These are phyloP conservation scores for Fusarium nodosum DNA, from an alignment of 2,329 filamentous ascomycete genomes.

Conservation along the genomic window DNA sequence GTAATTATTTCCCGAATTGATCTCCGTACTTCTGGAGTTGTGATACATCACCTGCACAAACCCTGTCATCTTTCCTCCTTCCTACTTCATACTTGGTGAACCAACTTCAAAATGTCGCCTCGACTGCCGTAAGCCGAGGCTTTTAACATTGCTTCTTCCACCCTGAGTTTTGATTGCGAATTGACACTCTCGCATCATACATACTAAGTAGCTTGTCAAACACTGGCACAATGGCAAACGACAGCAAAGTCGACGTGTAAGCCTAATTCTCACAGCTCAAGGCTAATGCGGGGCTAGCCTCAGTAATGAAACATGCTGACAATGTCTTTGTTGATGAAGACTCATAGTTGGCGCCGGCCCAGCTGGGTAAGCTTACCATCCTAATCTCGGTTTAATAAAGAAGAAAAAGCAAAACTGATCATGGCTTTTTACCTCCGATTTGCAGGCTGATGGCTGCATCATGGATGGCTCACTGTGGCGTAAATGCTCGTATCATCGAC, in stretches of 20 bases:
- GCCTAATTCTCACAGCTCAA: neutral
- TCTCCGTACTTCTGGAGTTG: neutral
- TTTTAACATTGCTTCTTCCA: constrained; percentile 2
- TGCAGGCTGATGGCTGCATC: neutral
- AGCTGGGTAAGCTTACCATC: neutral
- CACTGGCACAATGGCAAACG: neutral
- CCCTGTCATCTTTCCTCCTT: neutral
- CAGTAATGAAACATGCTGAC: neutral
- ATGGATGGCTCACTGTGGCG: constrained; percentile 10
- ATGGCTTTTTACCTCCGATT: neutral
- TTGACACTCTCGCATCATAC: neutral
- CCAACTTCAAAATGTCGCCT: neutral
- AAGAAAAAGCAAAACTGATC: neutral
- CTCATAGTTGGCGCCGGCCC: constrained; percentile 3
- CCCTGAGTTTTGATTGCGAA: neutral
- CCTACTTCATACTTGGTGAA: neutral
- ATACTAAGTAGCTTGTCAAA: neutral
- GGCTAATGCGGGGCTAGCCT: constrained; percentile 1
- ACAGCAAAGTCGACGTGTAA: constrained; percentile 3
- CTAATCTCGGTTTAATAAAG: neutral
- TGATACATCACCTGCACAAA: neutral
- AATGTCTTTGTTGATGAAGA: neutral
- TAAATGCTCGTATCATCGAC: constrained; percentile 1
- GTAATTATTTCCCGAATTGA: neutral
- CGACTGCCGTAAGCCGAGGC: neutral